A percentile compares a stretch with the other conserved stretches of the same genome.
These are phyloP conservation scores for Coleophoma eucalyptorum DNA, from an alignment of 2,329 filamentous ascomycete genomes.

Conservation along the genomic window DNA sequence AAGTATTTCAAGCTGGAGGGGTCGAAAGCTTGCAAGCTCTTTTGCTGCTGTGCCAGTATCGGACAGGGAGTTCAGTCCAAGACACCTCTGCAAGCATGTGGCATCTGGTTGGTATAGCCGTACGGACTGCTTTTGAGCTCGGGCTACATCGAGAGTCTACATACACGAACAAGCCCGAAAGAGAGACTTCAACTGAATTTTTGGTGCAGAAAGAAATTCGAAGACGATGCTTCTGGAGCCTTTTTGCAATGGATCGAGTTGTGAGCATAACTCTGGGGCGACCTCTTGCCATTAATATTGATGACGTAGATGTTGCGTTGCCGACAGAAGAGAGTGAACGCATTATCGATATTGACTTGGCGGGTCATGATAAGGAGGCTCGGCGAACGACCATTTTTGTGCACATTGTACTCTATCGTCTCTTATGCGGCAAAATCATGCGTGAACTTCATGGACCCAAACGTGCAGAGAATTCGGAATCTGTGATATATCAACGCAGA, in stretches of 20 bases:
- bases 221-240: conserved; percentile 38
- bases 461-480: conserved; percentile 4
- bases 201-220: conserved; percentile 28
- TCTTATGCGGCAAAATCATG: conserved; percentile 35
- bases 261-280: conserved; percentile 34
- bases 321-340: conserved; percentile 18
- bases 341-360: conserved; percentile 10
- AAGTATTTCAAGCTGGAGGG: conserved; percentile 32
- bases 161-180: conserved; percentile 33
- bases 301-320: conserved; percentile 36
- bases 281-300: conserved; percentile 34
- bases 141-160: conserved; percentile 57
- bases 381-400: conserved; percentile 28
- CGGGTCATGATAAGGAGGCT: not conserved
- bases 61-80: conserved; percentile 34
- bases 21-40: conserved; percentile 36
- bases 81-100: conserved; percentile 36
- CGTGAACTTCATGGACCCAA: conserved; percentile 29
- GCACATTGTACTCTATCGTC: conserved; percentile 35
- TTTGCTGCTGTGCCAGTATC: conserved; percentile 38
- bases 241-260: conserved; percentile 34
- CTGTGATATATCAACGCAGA: conserved; percentile 5
- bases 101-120: conserved; percentile 58
- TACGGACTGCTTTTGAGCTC: conserved; percentile 64
- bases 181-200: conserved; percentile 29